phyloP scores from a whole-genome alignment of 495 filamentous ascomycete species.

The Trichoderma gamsii region DNA sequence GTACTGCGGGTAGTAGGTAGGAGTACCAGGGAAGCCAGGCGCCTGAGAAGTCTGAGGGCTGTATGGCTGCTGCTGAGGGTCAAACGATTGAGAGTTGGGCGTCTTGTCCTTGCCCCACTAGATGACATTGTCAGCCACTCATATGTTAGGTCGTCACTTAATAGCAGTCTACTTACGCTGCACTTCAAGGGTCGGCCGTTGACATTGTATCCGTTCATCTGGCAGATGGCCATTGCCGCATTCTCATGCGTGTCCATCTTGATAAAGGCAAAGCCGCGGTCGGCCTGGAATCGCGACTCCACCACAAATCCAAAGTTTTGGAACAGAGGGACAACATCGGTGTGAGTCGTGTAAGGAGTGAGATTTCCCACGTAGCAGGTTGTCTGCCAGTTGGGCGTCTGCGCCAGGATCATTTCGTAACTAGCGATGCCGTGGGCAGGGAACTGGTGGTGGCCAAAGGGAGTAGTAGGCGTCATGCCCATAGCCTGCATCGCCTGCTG shows the following conservation, averaged over 20 bases:
- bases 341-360: slow-evolving; percentile 95
- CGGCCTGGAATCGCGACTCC: slow-evolving; percentile 95
- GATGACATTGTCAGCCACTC: slow-evolving; percentile 14
- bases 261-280: slow-evolving; percentile 96
- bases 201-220: slow-evolving; percentile 93
- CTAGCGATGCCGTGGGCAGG: slow-evolving; percentile 94
- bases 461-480: slow-evolving; percentile 97
- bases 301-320: slow-evolving; percentile 97
- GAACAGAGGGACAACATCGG: slow-evolving; percentile 92
- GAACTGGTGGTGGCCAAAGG: slow-evolving; percentile 96
- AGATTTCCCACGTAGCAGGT: slow-evolving; percentile 98
- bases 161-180: slow-evolving; percentile 62
- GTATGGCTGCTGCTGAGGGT: slow-evolving; percentile 69
- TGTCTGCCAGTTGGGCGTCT: slow-evolving; percentile 98
- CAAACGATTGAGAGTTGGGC: slow-evolving; percentile 76
- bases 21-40: slow-evolving; percentile 61
- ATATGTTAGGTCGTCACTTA: neutral
- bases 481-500: slow-evolving; percentile 95
- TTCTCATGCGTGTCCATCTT: slow-evolving; percentile 99
- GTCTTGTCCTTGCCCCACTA: slow-evolving; percentile 99
- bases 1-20: slow-evolving; percentile 92
- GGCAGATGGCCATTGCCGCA: slow-evolving; percentile 96
- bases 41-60: slow-evolving; percentile 56
- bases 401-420: slow-evolving; percentile 94
- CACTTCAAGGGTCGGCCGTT: slow-evolving; percentile 97